Evolutionary conservation across 495 filamentous ascomycete genomes (phyloP).

Genomic region (Neurospora sp.): DNA sequence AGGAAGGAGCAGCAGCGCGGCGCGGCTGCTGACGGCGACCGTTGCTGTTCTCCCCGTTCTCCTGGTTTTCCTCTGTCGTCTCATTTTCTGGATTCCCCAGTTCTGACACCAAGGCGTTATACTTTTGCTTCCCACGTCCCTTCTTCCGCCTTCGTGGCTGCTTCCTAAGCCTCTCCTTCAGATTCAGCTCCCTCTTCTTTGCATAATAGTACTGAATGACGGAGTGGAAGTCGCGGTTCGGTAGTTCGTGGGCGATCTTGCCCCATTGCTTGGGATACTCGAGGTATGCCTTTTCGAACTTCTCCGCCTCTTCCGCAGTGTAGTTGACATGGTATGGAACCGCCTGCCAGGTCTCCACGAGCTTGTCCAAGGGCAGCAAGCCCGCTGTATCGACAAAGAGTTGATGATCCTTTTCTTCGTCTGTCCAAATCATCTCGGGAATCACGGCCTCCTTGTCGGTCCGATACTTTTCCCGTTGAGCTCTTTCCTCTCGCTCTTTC

Average conservation of each 20-base stretch:
- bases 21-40: constrained; percentile 35
- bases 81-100: constrained; percentile 52
- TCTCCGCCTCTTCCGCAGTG: constrained; percentile 62
- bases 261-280: constrained; percentile 86
- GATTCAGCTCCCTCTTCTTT: constrained; percentile 76
- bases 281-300: constrained; percentile 71
- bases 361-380: constrained; percentile 52
- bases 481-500: constrained; percentile 56
- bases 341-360: constrained; percentile 61
- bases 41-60: constrained; percentile 41
- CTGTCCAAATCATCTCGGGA: constrained; percentile 60
- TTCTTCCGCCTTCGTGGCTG: constrained; percentile 55
- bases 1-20: constrained; percentile 45
- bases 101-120: constrained; percentile 67
- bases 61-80: constrained; percentile 36
- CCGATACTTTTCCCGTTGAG: constrained; percentile 62
- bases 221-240: constrained; percentile 65
- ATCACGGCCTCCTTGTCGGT: constrained; percentile 76
- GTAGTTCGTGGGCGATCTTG: constrained; percentile 66
- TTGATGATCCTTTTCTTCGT: constrained; percentile 35
- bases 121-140: constrained; percentile 52
- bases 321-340: constrained; percentile 75
- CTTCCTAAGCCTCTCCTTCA: constrained; percentile 74
- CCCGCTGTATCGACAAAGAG: constrained; percentile 68
- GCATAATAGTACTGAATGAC: constrained; percentile 95